Evolutionary conservation across 331 rosid species (phyloP), one percentile per base, ranked within the genome.

Genomic region (Stylosanthes scabra): DNA sequence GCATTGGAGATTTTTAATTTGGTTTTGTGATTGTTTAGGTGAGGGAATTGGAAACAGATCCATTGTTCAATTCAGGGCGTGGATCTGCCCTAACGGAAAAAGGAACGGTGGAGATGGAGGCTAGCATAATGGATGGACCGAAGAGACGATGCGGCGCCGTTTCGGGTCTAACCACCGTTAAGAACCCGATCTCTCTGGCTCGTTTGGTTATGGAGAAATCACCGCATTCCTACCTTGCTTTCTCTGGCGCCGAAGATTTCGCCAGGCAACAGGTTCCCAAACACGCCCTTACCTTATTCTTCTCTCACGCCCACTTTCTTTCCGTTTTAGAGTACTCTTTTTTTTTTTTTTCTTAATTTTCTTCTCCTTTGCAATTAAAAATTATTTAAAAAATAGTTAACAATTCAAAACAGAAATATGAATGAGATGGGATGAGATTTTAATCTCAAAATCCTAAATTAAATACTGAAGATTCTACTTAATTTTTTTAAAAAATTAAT

Each of bases 71-170:
- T 16, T 93, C 98, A 0, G 98, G 98, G 8, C 90, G 98, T 81
- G 98, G 98, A 81, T 93, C 98, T 5, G 97, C 93, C 60, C 74
- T 93, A 54, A 88, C 94, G 7, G 97, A 77, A 3, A 80, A 90
- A 11, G 97, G 98, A 6, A 93, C 86, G 37, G 98, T 87, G 10
- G 98, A 93, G 50, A 93, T 93, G 98, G 98, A 93, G 65, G 96
- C 98, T 14, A 90, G 97, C 72, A 93, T 93, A 12, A 93, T 93
- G 98, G 97, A 93, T 13, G 98, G 98, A 0, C 83, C 86, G 1
- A 82, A 85, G 47, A 79, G 98, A 59, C 74, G 97, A 74, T 93
- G 98, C 79, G 97, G 98, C 2, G 97, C 97, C 45, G 98, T 93
- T 11, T 90, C 97, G 4, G 98, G 98, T 0, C 6, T 93, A 4